phyloP scores from a whole-genome alignment of 1,139 yeast genomes.

The Blastobotrys capitulatus region DNA sequence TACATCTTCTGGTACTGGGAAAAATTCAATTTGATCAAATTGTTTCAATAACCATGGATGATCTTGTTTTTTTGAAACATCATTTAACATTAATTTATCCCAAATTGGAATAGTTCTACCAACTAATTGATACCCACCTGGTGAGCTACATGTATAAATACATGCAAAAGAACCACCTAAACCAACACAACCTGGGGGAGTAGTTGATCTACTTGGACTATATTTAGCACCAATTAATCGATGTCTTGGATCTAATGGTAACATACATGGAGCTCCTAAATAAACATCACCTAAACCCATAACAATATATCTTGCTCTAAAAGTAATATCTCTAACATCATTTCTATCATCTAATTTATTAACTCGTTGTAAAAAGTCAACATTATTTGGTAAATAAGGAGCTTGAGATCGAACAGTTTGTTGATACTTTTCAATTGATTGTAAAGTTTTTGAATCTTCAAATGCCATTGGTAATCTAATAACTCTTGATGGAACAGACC shows the following conservation, averaged over 20 bases:
- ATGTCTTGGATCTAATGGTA: slow-evolving; percentile 95
- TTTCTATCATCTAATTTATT: slow-evolving; percentile 67
- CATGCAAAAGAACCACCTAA: slow-evolving; percentile 99
- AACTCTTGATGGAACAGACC: slow-evolving; percentile 81
- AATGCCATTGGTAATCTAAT: slow-evolving; percentile 92
- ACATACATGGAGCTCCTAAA: slow-evolving; percentile 97
- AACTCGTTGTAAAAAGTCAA: slow-evolving; percentile 85
- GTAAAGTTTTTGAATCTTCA: slow-evolving; percentile 83
- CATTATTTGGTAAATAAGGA: slow-evolving; percentile 97
- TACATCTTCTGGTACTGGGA: slow-evolving; percentile 82
- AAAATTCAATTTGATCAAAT: slow-evolving; percentile 91
- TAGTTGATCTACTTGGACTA: slow-evolving; percentile 92
- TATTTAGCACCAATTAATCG: slow-evolving; percentile 88
- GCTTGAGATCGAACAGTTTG: slow-evolving; percentile 92
- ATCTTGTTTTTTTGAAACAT: slow-evolving; percentile 35
- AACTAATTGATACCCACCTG: slow-evolving; percentile 96
- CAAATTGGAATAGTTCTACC: slow-evolving; percentile 97
- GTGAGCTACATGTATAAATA: slow-evolving; percentile 96
- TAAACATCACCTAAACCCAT: slow-evolving; percentile 96
- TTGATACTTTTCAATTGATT: slow-evolving; percentile 82
- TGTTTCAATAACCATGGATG: slow-evolving; percentile 88
- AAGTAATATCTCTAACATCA: slow-evolving; percentile 76
- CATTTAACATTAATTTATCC: slow-evolving; percentile 83
- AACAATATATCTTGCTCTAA: slow-evolving; percentile 84
- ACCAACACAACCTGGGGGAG: slow-evolving; percentile 96